These are phyloP conservation scores for Zygoascus tannicola DNA, from an alignment of 805 yeast genomes.

Conservation along the genomic window DNA sequence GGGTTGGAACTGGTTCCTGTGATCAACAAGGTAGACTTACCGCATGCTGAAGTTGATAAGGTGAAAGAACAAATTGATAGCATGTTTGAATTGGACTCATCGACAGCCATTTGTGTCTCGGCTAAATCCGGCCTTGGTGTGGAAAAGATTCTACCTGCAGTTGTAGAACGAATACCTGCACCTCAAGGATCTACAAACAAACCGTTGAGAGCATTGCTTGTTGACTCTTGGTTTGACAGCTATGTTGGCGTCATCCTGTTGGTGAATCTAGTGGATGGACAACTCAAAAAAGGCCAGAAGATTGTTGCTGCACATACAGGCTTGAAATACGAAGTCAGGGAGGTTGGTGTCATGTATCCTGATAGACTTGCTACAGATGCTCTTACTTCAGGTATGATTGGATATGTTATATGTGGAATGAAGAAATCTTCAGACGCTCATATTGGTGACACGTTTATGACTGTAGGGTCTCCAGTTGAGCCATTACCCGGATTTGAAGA, in stretches of 20 bases:
- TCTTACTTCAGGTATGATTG: slow-evolving; percentile 86
- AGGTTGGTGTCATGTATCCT: slow-evolving; percentile 93
- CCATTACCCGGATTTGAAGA: slow-evolving; percentile 93
- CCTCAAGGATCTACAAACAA: slow-evolving; percentile 48
- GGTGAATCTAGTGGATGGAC: slow-evolving; percentile 79
- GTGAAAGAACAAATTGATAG: slow-evolving; percentile 79
- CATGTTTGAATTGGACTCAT: slow-evolving; percentile 68
- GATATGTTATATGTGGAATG: slow-evolving; percentile 92
- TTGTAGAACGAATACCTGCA: slow-evolving; percentile 70
- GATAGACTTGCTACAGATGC: slow-evolving; percentile 58
- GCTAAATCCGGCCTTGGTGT: slow-evolving; percentile 88
- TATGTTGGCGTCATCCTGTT: slow-evolving; percentile 85
- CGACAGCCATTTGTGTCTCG: slow-evolving; percentile 73
- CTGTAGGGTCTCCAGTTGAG: slow-evolving; percentile 45
- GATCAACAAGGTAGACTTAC: slow-evolving; percentile 84
- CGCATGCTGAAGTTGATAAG: slow-evolving; percentile 71
- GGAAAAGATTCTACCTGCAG: slow-evolving; percentile 66
- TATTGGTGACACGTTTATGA: slow-evolving; percentile 82
- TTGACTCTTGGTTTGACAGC: slow-evolving; percentile 97
- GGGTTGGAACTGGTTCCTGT: slow-evolving; percentile 77
- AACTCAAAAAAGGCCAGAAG: slow-evolving; percentile 61
- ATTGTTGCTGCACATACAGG: slow-evolving; percentile 70
- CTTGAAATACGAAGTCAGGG: slow-evolving; percentile 75
- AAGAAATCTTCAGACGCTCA: slow-evolving; percentile 76
- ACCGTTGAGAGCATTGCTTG: slow-evolving; percentile 67